These are phyloP conservation scores for Extremus antarcticus DNA, from an alignment of 495 filamentous ascomycete genomes.

Conservation along the genomic window DNA sequence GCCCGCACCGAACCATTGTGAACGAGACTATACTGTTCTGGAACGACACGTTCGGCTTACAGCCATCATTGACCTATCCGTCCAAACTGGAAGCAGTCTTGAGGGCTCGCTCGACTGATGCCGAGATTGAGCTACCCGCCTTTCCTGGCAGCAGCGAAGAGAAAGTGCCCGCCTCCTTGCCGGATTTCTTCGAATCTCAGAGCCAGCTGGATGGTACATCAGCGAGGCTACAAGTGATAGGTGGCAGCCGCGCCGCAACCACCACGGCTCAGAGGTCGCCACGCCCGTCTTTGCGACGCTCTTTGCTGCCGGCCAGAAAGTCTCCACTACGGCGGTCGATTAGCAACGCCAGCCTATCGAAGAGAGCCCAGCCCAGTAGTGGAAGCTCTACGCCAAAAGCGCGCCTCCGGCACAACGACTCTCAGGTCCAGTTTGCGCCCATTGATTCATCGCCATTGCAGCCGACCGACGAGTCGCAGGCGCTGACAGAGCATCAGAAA, in stretches of 20 bases:
- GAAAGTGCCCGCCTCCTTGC: slow-evolving; percentile 22
- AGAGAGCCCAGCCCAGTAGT: neutral
- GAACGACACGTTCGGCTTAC: slow-evolving; percentile 45
- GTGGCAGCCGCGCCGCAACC: neutral
- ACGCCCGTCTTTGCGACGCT: neutral
- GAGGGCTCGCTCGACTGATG: slow-evolving; percentile 34
- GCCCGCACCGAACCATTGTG: slow-evolving; percentile 41
- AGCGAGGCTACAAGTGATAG: slow-evolving; percentile 22
- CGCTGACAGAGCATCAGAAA: slow-evolving; percentile 62
- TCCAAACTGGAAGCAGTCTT: slow-evolving; percentile 38
- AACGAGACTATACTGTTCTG: slow-evolving; percentile 48
- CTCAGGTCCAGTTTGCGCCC: slow-evolving; percentile 62
- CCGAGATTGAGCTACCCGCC: slow-evolving; percentile 38
- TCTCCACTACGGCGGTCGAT: neutral
- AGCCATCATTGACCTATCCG: slow-evolving; percentile 38
- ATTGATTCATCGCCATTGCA: slow-evolving; percentile 47
- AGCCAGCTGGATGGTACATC: neutral
- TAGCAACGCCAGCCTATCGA: neutral
- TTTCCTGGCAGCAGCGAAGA: slow-evolving; percentile 34
- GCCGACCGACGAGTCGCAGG: slow-evolving; percentile 45
- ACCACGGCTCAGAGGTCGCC: slow-evolving; percentile 8
- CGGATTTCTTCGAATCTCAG: slow-evolving; percentile 43
- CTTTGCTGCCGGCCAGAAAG: neutral
- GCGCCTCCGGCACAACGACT: slow-evolving; percentile 59
- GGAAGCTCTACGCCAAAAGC: slow-evolving; percentile 25